Base-by-base conservation (phyloP, 2,329 filamentous ascomycete genomes). In the Cercospora zeina region DNA sequence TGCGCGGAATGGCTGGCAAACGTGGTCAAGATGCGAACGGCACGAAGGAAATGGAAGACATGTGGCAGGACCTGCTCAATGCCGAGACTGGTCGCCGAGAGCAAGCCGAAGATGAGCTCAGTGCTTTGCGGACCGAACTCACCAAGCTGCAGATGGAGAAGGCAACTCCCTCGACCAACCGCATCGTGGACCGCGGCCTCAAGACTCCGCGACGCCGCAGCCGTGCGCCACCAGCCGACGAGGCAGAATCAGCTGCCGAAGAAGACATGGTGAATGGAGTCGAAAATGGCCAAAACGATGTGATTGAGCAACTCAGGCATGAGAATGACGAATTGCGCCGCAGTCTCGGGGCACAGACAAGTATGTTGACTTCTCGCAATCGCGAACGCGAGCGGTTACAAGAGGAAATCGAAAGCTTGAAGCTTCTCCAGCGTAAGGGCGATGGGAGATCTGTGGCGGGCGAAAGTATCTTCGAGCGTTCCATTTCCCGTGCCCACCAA, bases 371-470 rank as follows among this genome's bases (percentile, higher is more conserved):
- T 1, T 97, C 95, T 36, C 85, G 95, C 24, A 97, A 97, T 72
- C 89, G 92, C 27, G 95, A 99, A 74, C 96, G 96, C 73, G 93
- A 97, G 74, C 87, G 92, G 4, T 82, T 99, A 8, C 96, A 97
- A 75, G 91, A 96, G 73, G 93, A 99, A 74, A 97, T 97, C 65
- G 95, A 99, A 77, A 93, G 97, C 65, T 82, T 99, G 65, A 99
- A 97, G 77, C 86, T 97, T 70, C 87, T 89, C 1, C 88, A 92
- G 67, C 87, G 92, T 59, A 87, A 91, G 65, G 86, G 85, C 31
- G 89, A 85, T 65, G 77, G 75, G 58, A 78, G 82, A 61, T 87
- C 85, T 2, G 76, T 84, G 58, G 81, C 91, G 1, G 87, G 93
- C 5, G 95, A 97, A 73, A 96, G 92, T 73, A 89, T 97, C 47